Base-by-base conservation (phyloP, 257 asterid genomes). In the Solanum habrochaites region DNA sequence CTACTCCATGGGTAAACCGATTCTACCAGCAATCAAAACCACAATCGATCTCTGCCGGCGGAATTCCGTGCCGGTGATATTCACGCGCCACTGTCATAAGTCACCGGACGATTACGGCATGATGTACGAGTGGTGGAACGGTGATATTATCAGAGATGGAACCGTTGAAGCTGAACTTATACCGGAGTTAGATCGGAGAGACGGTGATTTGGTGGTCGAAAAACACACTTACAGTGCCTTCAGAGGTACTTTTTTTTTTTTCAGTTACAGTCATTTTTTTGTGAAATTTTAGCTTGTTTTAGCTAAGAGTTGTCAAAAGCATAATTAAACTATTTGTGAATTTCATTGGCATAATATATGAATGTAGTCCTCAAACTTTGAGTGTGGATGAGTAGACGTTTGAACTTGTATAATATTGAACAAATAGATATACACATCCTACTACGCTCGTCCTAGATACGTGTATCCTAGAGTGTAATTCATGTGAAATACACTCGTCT, bases 31-130 rank as follows among this genome's bases (percentile, higher is more conserved):
- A 42, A 88, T 91, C 85, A 94, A 90, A 43, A 9, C 92, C 83
- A 93, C 97, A 4, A 89, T 95, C 88, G 89, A 89, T 87, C 92
- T 93, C 86, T 95, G 95, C 87, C 92, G 98, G 16, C 87, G 88
- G 40, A 88, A 94, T 27, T 92, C 92, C 21, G 29, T 94, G 25
- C 98, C 96, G 23, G 87, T 95, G 11, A 85, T 94, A 89, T 95
- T 92, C 93, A 95, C 98, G n/a, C 95, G 98, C 86, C 98, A 95
- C 93, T 8, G 89, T 89, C 98, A 95, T 88, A 90, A 89, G 85
- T 89, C 96, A 62, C 94, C 91, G 39, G 92, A 90, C 43, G 96
- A 92, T 87, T 85, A 83, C 72, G 93, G 93, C 37, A 91, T 92
- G 94, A 87, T 95, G 11, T 45, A 86, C 29, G 98, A 95, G 92